These are phyloP conservation scores for Aphanomyces invadans DNA, from an alignment of 352 stramenopile genomes.

Conservation along the genomic window DNA sequence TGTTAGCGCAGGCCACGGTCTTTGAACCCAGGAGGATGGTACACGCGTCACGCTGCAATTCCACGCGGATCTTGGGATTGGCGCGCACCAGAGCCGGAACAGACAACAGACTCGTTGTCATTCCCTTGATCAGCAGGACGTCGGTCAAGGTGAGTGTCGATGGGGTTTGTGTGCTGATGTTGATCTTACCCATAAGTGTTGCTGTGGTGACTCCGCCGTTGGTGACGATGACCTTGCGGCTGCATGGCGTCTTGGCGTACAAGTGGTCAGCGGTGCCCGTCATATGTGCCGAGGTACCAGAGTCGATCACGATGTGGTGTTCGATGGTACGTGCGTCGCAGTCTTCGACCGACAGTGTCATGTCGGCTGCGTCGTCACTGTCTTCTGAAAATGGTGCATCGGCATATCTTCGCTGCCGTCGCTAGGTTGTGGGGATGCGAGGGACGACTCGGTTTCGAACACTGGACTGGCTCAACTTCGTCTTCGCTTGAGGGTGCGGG, in stretches of 20 bases:
- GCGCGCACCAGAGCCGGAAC: not conserved
- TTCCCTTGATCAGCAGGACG: not conserved
- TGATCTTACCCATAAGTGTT: constrained; percentile 4
- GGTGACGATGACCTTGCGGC: not conserved
- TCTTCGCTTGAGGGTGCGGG: no score
- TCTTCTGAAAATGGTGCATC: not conserved
- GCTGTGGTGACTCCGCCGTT: not conserved
- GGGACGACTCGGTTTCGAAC: no score
- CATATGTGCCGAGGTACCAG: constrained; percentile 10
- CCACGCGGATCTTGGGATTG: constrained; percentile 7
- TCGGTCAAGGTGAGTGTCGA: not conserved
- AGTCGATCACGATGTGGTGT: not conserved
- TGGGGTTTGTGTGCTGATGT: not conserved
- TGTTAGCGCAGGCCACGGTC: not conserved
- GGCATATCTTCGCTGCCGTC: no score
- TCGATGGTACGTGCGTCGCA: not conserved
- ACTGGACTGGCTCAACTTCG: no score
- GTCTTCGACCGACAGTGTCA: not conserved
- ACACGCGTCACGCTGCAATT: constrained; percentile 12
- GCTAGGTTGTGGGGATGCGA: no score
- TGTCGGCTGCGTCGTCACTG: no score
- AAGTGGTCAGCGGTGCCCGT: not conserved
- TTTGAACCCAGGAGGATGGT: not conserved
- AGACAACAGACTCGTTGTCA: constrained; percentile 2
- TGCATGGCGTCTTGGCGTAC: not conserved